Percentiles rank a stretch among this genome's conserved stretches.
Evolutionary conservation across 768 basidiomycete species (phyloP).

Genomic region (Podaxis sp.): DNA sequence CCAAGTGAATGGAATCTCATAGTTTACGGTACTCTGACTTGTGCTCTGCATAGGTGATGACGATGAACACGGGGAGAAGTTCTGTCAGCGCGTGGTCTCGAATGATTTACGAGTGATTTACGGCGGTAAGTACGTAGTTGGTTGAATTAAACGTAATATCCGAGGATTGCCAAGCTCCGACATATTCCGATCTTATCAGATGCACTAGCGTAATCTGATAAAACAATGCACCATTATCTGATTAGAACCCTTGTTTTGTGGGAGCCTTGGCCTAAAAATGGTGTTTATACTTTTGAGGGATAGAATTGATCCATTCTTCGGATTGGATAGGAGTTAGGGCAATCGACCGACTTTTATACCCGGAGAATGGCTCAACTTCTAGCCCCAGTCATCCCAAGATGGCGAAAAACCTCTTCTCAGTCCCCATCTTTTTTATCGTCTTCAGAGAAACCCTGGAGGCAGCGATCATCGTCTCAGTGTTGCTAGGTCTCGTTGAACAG

Average conservation of each 20-base stretch:
- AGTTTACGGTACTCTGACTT: too few relatives aligned
- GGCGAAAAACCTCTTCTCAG: slow-evolving; percentile 75
- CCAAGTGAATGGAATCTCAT: too few relatives aligned
- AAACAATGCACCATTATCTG: slow-evolving; percentile 8
- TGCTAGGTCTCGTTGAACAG: slow-evolving; percentile 89
- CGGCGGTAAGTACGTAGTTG: not conserved
- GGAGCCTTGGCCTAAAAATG: not conserved
- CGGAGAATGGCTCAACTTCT: not conserved
- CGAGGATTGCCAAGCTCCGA: not conserved
- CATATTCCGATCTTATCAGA: slow-evolving; percentile 8
- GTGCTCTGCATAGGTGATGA: too few relatives aligned
- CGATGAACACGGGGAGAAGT: too few relatives aligned
- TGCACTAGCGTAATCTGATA: slow-evolving; percentile 19
- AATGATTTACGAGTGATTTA: not conserved
- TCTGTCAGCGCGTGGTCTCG: not conserved
- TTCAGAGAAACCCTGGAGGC: slow-evolving; percentile 94
- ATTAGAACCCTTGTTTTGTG: slow-evolving; percentile 2
- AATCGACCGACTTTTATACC: slow-evolving; percentile 5
- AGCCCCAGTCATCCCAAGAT: slow-evolving; percentile 30
- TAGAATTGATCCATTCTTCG: not conserved
- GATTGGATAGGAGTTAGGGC: not conserved
- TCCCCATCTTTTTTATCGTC: slow-evolving; percentile 95
- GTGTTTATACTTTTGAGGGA: not conserved
- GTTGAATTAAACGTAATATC: not conserved
- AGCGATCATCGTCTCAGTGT: slow-evolving; percentile 86